These are phyloP conservation scores for Ceratocystiopsis sp. DNA, from an alignment of 2,329 filamentous ascomycete genomes.

Conservation along the genomic window DNA sequence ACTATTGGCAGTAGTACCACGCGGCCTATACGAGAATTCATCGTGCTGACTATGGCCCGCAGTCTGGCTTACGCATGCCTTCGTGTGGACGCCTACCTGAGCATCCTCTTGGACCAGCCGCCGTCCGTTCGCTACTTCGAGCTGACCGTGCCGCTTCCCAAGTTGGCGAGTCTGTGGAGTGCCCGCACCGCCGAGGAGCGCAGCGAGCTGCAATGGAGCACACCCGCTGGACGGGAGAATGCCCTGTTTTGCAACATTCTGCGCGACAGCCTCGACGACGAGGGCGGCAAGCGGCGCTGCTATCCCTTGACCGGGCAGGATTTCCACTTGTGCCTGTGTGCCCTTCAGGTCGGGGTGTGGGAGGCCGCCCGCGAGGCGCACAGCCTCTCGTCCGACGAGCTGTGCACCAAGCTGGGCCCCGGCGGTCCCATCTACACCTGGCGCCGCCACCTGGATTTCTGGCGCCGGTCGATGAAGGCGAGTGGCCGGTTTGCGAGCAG, in stretches of 20 bases:
- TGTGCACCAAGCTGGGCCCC: constrained; percentile 1
- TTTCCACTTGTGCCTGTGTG: constrained; percentile 3
- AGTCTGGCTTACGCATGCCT: constrained; percentile 2
- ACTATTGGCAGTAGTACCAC: no score
- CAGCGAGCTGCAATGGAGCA: constrained; percentile 1
- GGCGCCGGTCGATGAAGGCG: not conserved
- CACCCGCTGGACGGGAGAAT: constrained; percentile 1
- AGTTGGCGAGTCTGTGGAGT: constrained; percentile 1
- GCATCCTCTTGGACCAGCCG: constrained; percentile 3
- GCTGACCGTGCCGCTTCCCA: constrained; percentile 2
- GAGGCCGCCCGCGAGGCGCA: constrained; percentile 3
- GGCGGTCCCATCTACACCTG: not conserved
- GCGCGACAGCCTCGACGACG: not conserved
- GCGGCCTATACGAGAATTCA: not conserved
- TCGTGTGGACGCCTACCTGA: constrained; percentile 1
- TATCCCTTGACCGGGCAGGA: not conserved
- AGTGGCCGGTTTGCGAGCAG: not conserved
- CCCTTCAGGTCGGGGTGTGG: constrained; percentile 3
- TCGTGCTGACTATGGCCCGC: not conserved
- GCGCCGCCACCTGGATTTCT: not conserved
- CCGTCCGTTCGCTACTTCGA: constrained; percentile 3
- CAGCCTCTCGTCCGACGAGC: constrained; percentile 2
- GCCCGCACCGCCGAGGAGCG: constrained; percentile 1
- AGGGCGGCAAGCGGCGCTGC: not conserved
- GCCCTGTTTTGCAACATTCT: constrained; percentile 3